Base-by-base conservation (phyloP, 106 monocot species). In the Dendrobium officinale region DNA sequence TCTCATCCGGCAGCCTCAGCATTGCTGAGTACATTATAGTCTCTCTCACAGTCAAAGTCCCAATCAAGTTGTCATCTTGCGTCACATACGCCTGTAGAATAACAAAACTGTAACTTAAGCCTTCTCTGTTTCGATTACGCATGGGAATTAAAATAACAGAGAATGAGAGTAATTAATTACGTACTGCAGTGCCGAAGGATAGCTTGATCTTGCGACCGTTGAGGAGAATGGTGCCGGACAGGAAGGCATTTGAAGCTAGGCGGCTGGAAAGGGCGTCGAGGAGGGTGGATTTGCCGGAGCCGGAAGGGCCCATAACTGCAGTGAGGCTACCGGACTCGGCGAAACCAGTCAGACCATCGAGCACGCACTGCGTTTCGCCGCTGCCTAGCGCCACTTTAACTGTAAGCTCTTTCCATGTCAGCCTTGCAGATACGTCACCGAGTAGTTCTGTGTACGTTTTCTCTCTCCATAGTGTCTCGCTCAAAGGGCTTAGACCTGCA, bases 11-110 rank as follows among this genome's bases (percentile, higher is more conserved):
- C n/a, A 95, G 81, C 24, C 92, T 82, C 11, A 95, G 85, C 29
- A 80, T 74, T 1, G 92, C 92, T 0, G 95, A 95, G 82, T 95
- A 95, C 79, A 79, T 73, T 42, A 95, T 92, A 78, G 92, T 91
- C 80, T 95, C 95, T 78, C 95, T 87, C 77, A 92, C 95, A 42
- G 95, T 95, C 80, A 95, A 51, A 4, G 95, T 95, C 0, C 90
- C 92, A 11, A 92, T 90, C 87, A 92, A 76, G 78, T 88, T 92
- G 70, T 95, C 90, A 56, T 95, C 95, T 87, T 95, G 95, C 3
- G 95, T 95, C 72, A 95, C 92, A 48, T 95, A 95, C 11, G 92
- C 95, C 95, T 95, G 79, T 44, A 18, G 64, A 13, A 51, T 37
- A 51, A 13, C 51, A 51, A 51, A 51, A 13, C 22, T 61, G 72